Base-by-base conservation (phyloP, 441 rosid genomes). In the Lepidium campestre region DNA sequence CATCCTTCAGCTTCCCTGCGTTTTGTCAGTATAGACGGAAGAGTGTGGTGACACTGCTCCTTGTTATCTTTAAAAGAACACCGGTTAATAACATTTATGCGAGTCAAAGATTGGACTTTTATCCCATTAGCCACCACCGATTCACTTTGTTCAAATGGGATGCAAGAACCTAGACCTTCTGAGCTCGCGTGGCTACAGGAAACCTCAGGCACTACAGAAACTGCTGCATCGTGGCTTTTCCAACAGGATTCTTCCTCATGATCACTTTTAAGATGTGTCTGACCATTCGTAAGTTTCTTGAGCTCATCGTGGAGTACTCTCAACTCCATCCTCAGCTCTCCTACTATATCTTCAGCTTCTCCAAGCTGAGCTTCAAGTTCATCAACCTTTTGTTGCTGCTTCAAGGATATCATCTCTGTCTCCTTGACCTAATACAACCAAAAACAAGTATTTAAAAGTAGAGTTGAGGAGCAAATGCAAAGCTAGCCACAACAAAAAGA, bases 321-420 rank as follows among this genome's bases (percentile, higher is more conserved):
- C 79, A 90, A 77, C 77, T 88, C 97, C 65, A 81, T 71, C 74
- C 91, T 83, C 40, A 93, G 89, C 69, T 90, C 98, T 73, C 84
- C 87, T 34, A 90, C 97, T 53, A 86, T 86, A 75, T 83, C 95
- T 82, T 90, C 91, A 75, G 97, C 93, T 82, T 88, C 98, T 68
- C 90, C 87, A 55, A 93, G 88, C 71, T 82, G 97, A 70, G 95
- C 90, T 80, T 93, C 96, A 53, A 93, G 93, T 75, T 84, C 98
- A 36, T 83, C 91, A 63, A 93, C 82, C 79, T 78, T 88, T 61
- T 50, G 80, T 57, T 85, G 88, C 76, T 82, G 96, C 75, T 63
- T 72, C 76, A 79, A 59, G 49, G 85, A 75, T 57, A 68, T 44
- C 70, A 71, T 75, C 77, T 79, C 87, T 32, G 97, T 81, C 78